Evolutionary conservation across 139 green algal genomes (phyloP).

Genomic region (Chlorella sp.): DNA sequence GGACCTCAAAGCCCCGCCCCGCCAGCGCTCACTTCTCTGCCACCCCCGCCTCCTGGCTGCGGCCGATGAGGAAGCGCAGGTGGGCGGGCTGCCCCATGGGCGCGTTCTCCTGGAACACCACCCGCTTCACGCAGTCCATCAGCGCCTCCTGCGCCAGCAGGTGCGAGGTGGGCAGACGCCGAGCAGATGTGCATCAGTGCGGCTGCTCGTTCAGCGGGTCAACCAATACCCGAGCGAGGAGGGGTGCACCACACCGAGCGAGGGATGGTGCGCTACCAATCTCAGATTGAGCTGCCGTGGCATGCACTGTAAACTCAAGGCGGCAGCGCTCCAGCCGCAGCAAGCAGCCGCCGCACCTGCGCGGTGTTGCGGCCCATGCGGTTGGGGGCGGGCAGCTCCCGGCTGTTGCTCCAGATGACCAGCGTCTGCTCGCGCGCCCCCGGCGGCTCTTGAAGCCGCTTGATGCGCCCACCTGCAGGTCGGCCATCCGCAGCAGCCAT

Average conservation of each 20-base stretch:
- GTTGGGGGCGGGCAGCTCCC: constrained; percentile 1
- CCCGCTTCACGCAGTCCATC: constrained; percentile 2
- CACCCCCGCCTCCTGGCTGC: constrained; percentile 26
- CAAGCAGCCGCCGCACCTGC: constrained; percentile 6
- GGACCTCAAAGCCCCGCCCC: not conserved
- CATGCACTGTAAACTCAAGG: no score
- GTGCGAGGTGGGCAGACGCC: no score
- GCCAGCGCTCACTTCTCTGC: constrained; percentile 4
- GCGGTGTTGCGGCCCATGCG: constrained; percentile 11
- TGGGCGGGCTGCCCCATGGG: constrained; percentile 6
- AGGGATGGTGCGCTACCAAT: no score
- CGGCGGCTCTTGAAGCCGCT: constrained; percentile 22
- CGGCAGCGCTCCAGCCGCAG: no score
- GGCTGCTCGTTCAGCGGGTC: no score
- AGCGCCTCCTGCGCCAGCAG: constrained; percentile 19
- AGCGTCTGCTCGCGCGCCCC: constrained; percentile 3
- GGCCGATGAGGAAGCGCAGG: constrained; percentile 19
- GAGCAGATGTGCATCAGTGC: no score
- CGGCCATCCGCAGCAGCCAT: no score
- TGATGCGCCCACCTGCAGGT: constrained; percentile 12
- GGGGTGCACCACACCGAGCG: no score
- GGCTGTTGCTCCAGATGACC: not conserved
- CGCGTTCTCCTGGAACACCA: constrained; percentile 15
- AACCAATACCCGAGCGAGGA: no score
- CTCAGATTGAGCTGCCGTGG: no score